Evolutionary conservation across 208 protist species (phyloP), one percentile per base, ranked within the genome.

Genomic region (Kentomonas sorsogonicus): DNA sequence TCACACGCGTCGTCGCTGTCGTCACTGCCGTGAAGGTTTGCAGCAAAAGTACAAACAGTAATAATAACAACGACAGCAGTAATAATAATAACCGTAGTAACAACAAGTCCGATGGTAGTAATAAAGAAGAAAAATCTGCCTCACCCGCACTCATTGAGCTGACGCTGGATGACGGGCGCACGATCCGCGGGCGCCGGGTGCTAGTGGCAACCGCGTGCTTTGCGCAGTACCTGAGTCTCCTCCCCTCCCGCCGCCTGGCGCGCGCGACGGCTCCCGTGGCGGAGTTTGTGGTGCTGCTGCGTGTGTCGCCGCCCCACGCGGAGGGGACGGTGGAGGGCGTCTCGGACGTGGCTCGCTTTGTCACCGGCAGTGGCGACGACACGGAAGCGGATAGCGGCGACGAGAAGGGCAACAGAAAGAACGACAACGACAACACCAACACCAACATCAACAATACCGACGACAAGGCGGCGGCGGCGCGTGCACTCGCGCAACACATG

Each of bases 151-250:
- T 16, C 25, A 65, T 65, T 53, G 53, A 15, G 2, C 57, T 66
- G 53, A 54, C 20, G 60, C 62, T 54, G 31, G 60, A 58, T 26
- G 46, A 40, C 34, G 66, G 34, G 16, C 34, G 26, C 27, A 48
- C 43, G 31, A 43, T 61, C 31, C 43, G 38, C 22, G 60, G 60
- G 1, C 27, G 47, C 16, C 51, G 54, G 5, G 66, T 72, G 47
- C 34, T 72, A 18, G 60, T 72, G 27, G 66, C 60, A 16, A 48
- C 60, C 15, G 52, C 60, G 11, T 41, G 30, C 10, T 66, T 66
- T 53, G 55, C 60, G 15, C 3, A 25, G 3, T 66, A 66, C 30
- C 66, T 66, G 27, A 27, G 57, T 27, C 54, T 72, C 0, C n/a
- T 65, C 1, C 66, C 60, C 20, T 0, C 4, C 11, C 5, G 55